phyloP scores from a whole-genome alignment of 1,284 basidiomycete genomes.

The Leccinum angustisporum region DNA sequence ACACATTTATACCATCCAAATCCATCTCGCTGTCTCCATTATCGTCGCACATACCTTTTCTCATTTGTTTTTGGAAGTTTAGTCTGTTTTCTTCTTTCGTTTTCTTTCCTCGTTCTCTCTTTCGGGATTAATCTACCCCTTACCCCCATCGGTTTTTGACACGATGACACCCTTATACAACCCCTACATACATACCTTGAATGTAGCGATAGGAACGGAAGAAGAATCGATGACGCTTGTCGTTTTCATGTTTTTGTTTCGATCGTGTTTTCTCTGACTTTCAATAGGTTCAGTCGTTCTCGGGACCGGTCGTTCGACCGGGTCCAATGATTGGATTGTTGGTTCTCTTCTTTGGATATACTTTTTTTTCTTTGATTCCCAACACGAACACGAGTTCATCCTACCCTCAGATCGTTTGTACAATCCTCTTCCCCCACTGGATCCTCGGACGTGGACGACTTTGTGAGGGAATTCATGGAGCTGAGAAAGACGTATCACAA shows the following conservation, averaged over 20 bases:
- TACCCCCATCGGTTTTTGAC: background rate
- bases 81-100: background rate
- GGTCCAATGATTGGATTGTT: background rate
- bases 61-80: background rate
- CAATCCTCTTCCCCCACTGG: conserved; percentile 47
- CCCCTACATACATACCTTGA: background rate
- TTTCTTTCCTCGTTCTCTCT: background rate
- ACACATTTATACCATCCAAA: background rate
- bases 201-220: background rate
- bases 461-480: conserved; percentile 86
- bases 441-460: conserved; percentile 76
- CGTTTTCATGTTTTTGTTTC: background rate
- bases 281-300: background rate
- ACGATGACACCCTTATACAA: background rate
- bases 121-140: background rate
- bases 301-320: background rate
- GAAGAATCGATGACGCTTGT: background rate
- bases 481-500: conserved; percentile 86
- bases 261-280: background rate
- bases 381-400: background rate
- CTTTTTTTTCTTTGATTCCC: background rate
- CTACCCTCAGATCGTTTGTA: conserved; percentile 53
- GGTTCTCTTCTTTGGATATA: background rate
- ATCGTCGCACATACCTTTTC: background rate
- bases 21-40: background rate